Conservation (phyloP, 2,329 filamentous ascomycete genomes). For the Alternaria sp. region DNA sequence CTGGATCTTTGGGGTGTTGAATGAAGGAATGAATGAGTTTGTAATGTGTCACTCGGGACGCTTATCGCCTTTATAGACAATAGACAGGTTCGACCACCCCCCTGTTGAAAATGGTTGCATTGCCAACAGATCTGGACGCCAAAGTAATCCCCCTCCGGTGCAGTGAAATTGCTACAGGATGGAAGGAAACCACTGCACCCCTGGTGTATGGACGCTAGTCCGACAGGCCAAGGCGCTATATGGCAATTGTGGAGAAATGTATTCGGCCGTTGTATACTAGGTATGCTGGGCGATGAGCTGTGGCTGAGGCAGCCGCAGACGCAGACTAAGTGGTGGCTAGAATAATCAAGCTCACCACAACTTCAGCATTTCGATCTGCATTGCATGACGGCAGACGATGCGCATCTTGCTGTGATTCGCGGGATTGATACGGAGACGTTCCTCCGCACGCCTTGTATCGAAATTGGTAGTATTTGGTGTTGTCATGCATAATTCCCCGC, state of each 20-base stretch:
- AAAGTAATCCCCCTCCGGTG: background rate
- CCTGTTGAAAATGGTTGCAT: conserved; percentile 8
- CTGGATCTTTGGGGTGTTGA: conserved; percentile 5
- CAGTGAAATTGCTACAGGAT: conserved; percentile 17
- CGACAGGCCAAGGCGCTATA: conserved; percentile 15
- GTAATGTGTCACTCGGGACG: background rate
- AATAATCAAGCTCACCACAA: conserved; percentile 7
- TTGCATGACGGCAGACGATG: background rate
- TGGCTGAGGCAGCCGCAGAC: conserved; percentile 2
- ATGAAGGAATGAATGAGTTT: conserved; percentile 9
- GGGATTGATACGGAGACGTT: background rate
- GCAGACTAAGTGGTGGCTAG: conserved; percentile 14
- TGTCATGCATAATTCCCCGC: background rate
- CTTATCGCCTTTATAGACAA: conserved; percentile 13
- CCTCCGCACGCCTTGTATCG: background rate
- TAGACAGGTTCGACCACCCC: background rate
- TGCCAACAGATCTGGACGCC: conserved; percentile 2
- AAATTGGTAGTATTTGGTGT: background rate
- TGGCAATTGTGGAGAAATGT: conserved; percentile 18
- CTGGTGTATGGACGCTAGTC: conserved; percentile 1
- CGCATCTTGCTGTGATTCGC: conserved; percentile 6
- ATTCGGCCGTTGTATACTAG: conserved; percentile 9
- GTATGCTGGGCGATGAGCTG: conserved; percentile 9
- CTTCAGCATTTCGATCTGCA: background rate
- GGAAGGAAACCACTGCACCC: background rate